Evolutionary conservation across 331 rosid genomes (phyloP).

Genomic region (Spiraea crenata): DNA sequence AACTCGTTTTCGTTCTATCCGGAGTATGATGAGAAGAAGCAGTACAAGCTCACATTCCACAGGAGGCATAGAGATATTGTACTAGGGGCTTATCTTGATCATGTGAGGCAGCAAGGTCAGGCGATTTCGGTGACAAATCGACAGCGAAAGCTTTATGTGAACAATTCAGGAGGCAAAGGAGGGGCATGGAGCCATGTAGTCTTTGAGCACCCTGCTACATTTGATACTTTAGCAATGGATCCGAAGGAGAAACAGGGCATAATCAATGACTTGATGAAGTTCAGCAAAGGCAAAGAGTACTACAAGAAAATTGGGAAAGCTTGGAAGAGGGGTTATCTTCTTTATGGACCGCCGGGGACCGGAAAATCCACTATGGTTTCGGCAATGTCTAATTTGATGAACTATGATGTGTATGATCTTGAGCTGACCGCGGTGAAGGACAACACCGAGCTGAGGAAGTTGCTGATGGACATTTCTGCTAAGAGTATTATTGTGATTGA

Average conservation of each 20-base stretch:
- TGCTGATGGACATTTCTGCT: slow-evolving; percentile 41
- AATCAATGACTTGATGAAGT: slow-evolving; percentile 36
- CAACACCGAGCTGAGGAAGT: slow-evolving; percentile 41
- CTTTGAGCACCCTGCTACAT: slow-evolving; percentile 59
- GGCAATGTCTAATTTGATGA: slow-evolving; percentile 57
- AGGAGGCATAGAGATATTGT: slow-evolving; percentile 28
- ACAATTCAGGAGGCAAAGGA: slow-evolving; percentile 20
- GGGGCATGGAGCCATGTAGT: slow-evolving; percentile 49
- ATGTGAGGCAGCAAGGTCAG: slow-evolving; percentile 42
- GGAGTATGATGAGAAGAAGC: slow-evolving; percentile 28
- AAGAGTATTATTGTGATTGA: slow-evolving; percentile 56
- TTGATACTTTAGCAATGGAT: slow-evolving; percentile 51
- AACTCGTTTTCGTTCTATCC: slow-evolving; percentile 19
- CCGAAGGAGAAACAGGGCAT: slow-evolving; percentile 38
- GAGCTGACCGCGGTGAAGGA: slow-evolving; percentile 57
- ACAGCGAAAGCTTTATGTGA: slow-evolving; percentile 52
- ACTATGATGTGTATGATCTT: slow-evolving; percentile 68
- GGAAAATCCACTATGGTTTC: slow-evolving; percentile 71
- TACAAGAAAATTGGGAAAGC: slow-evolving; percentile 55
- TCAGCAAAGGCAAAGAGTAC: slow-evolving; percentile 46
- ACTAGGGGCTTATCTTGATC: slow-evolving; percentile 30
- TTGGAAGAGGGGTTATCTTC: slow-evolving; percentile 59
- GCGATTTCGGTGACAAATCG: slow-evolving; percentile 33
- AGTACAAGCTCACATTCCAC: slow-evolving; percentile 44
- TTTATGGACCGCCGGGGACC: slow-evolving; percentile 63